Base-by-base conservation (phyloP, 2,329 filamentous ascomycete species). In the Aspergillus fumigatus region DNA sequence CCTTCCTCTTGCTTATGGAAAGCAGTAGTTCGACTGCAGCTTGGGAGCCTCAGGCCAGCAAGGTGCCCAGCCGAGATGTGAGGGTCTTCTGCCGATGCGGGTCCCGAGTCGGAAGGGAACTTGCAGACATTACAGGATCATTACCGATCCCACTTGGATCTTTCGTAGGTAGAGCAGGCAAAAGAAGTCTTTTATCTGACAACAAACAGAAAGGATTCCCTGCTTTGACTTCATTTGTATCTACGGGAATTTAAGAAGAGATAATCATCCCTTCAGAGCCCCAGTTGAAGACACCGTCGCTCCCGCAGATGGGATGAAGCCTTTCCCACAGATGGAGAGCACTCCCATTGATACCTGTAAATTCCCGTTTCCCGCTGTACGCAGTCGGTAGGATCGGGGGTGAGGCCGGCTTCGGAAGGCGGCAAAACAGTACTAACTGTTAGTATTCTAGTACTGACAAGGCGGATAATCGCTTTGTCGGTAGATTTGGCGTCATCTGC, bases 391-490 rank as follows among this genome's bases (percentile, higher is more conserved):
- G 27, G 19, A 19, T 19, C 25, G 26, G 40, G 40, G 10, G 59
- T 60, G 60, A 61, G 61, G 56, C 56, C 62, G 61, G 59, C 62
- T 62, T 63, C 61, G 61, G 59, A 60, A 59, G 60, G 57, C 62
- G 62, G 62, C 61, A 64, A 64, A 64, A 51, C 50, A 52, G 58
- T 51, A 50, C 8, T 21, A 43, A 29, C 27, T 10, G 10, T 2
- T 29, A 29, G 27, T 29, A 29, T n/a, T 41, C 40, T 41, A 45
- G n/a, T 23, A 41, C 29, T 50, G 25, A 29, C 32, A 25, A 25
- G 48, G 51, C 62, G 66, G 65, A 56, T 69, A 68, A 68, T 59
- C 58, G 56, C 64, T 69, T 68, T 66, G 59, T 65, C 66, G 65
- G 66, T 51, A 61, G 47, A 41, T 57, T 57, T 56, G 55, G 50